Conservation (phyloP, 2,329 filamentous ascomycete species). For the Claviceps quebecensis region DNA sequence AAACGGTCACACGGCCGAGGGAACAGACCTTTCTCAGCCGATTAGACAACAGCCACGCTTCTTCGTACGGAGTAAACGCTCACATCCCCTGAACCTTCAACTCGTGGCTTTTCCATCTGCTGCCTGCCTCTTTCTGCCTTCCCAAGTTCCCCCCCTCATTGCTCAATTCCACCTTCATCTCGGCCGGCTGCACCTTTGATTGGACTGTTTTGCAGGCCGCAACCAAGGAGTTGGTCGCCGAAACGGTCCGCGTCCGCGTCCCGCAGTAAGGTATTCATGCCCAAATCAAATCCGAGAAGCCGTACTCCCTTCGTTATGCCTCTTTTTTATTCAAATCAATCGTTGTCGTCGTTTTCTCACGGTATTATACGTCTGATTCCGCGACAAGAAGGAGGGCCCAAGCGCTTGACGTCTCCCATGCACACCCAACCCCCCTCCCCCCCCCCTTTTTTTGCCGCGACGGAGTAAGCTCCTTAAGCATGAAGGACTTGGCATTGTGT, state of each 20-base stretch:
- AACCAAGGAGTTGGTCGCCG: neutral
- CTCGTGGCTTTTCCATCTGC: neutral
- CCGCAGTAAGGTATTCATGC: neutral
- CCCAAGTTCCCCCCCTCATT: neutral
- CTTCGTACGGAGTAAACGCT: too few species aligned
- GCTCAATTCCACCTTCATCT: neutral
- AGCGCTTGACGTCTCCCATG: neutral
- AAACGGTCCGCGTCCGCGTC: neutral
- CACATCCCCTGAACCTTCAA: too few species aligned
- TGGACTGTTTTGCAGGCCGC: neutral
- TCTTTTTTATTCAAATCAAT: too few species aligned
- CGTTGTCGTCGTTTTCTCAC: too few species aligned
- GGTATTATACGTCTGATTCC: too few species aligned
- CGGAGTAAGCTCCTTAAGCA: neutral
- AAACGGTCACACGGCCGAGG: too few species aligned
- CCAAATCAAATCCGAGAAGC: too few species aligned
- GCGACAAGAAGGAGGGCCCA: neutral
- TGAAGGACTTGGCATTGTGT: neutral
- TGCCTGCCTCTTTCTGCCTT: neutral
- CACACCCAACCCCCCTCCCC: too few species aligned
- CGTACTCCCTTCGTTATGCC: too few species aligned
- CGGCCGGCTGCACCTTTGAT: conserved; percentile 3
- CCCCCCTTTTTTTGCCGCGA: neutral
- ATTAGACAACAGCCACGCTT: too few species aligned
- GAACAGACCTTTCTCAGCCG: too few species aligned